Evolutionary conservation across 2,329 filamentous ascomycete species (phyloP), one percentile per base, ranked within the genome.

Genomic region (Neophaeococcomyces mojaviensis): DNA sequence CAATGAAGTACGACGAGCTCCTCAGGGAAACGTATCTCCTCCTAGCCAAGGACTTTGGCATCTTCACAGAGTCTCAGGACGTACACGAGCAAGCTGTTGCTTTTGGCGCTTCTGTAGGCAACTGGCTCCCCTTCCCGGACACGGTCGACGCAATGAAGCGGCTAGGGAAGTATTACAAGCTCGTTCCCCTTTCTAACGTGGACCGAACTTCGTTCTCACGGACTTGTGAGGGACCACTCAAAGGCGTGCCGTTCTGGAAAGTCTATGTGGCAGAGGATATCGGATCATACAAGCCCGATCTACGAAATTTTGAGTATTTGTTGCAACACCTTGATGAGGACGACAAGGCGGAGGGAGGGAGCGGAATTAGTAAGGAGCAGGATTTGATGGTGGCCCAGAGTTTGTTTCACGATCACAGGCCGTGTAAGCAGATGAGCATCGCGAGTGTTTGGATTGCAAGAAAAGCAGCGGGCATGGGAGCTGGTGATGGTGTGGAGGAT

Each of bases 211-310:
- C 70, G 0, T 79, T 79, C 51, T 54, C 60, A 0, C 60, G 62
- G 15, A 73, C 72, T 1, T 67, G 72, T 3, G 58, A 59, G 0
- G 68, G 70, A 0, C 70, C 72, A 22, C 63, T 86, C 10, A 59
- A 66, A 16, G 73, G 71, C 0, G 69, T 76, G 33, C 48, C 64
- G 9, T 81, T 87, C 55, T 81, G 84, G 54, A 73, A 74, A 6
- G 68, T 84, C 16, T 78, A 83, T 61, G 86, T 82, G 2, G 84
- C 84, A 1, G 70, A 88, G 63, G 75, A 83, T 34, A 78, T 88
- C 40, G 82, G 84, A 1, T 72, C 69, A 3, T 88, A 87, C 61
- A 88, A 88, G 67, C 85, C 85, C 0, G 66, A 75, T 51, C 60
- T 64, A 24, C 60, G 60, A 19, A 87, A 86, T 56, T 88, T 88